Conservation (phyloP, 1,139 yeast genomes). For the Suhomyces bribrorum region DNA sequence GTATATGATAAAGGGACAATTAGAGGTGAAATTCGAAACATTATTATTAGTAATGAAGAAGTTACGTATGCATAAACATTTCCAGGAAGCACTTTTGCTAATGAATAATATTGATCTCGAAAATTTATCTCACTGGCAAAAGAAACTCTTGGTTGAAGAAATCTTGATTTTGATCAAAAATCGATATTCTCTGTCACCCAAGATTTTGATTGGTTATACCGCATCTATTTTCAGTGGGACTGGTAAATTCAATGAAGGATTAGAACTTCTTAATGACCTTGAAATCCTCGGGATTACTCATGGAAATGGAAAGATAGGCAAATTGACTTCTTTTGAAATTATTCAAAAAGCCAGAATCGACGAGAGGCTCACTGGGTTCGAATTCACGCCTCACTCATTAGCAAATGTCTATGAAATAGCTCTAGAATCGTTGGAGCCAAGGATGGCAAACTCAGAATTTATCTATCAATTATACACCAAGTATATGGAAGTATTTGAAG, state of each 20-base stretch:
- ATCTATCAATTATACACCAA: constrained; percentile 22
- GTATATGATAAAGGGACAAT: constrained; percentile 33
- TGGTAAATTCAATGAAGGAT: constrained; percentile 13
- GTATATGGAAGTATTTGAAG: constrained; percentile 19
- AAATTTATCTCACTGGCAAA: constrained; percentile 20
- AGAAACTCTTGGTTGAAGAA: constrained; percentile 27
- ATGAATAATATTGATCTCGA: constrained; percentile 35
- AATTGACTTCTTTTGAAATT: constrained; percentile 15
- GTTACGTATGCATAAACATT: constrained; percentile 30
- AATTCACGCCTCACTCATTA: constrained; percentile 26
- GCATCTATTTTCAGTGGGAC: constrained; percentile 29
- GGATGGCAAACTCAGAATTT: constrained; percentile 19
- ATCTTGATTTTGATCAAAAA: constrained; percentile 33
- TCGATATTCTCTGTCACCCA: constrained; percentile 36
- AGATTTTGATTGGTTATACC: constrained; percentile 41
- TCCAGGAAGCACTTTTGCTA: constrained; percentile 38
- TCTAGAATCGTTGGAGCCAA: constrained; percentile 19
- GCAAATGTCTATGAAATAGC: constrained; percentile 29
- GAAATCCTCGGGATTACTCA: constrained; percentile 25
- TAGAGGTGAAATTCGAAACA: constrained; percentile 29
- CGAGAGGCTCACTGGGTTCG: constrained; percentile 26
- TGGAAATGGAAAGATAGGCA: constrained; percentile 21
- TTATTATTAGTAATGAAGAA: constrained; percentile 30
- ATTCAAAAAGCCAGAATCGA: constrained; percentile 36
- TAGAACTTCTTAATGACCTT: constrained; percentile 28